Percentiles rank a stretch among this genome's conserved stretches.
These are phyloP conservation scores for Bothriochloa decipiens DNA, from an alignment of 176 grass and related monocot species.

Conservation along the genomic window DNA sequence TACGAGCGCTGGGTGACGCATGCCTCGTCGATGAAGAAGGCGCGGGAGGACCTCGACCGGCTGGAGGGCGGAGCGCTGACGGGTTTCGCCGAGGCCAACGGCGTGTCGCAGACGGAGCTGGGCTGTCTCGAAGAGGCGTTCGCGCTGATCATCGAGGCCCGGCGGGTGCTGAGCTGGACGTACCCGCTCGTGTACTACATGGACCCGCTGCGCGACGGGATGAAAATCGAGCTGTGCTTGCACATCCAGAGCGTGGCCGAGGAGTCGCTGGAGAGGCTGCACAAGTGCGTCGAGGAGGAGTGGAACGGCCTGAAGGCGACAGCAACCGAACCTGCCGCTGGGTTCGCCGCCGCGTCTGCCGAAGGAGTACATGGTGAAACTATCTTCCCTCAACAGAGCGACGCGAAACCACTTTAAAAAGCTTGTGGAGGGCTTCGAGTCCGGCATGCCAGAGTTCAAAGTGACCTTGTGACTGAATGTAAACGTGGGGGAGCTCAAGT, in stretches of 20 bases:
- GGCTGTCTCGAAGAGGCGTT: background rate
- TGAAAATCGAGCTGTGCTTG: background rate
- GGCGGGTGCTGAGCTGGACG: slow-evolving; percentile 41
- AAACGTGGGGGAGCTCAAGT: background rate
- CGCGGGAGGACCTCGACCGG: background rate
- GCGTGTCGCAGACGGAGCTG: background rate
- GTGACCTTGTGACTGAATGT: background rate
- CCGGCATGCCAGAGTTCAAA: background rate
- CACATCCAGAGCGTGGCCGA: slow-evolving; percentile 27
- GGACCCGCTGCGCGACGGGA: background rate
- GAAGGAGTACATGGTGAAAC: background rate
- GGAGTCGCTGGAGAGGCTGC: slow-evolving; percentile 22
- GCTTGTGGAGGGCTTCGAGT: slow-evolving; percentile 2
- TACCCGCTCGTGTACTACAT: slow-evolving; percentile 34
- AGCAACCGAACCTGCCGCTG: background rate
- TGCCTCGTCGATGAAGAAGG: background rate
- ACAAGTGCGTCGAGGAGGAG: background rate
- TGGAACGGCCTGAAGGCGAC: background rate
- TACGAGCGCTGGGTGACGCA: slow-evolving; percentile 54
- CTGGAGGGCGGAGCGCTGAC: background rate
- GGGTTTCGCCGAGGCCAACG: background rate
- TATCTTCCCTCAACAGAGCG: accelerated
- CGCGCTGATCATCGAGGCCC: slow-evolving; percentile 7
- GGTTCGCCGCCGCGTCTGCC: background rate
- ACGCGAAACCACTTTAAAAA: background rate